Conservation (phyloP, 768 basidiomycete species). For the Collybiopsis confluens region DNA sequence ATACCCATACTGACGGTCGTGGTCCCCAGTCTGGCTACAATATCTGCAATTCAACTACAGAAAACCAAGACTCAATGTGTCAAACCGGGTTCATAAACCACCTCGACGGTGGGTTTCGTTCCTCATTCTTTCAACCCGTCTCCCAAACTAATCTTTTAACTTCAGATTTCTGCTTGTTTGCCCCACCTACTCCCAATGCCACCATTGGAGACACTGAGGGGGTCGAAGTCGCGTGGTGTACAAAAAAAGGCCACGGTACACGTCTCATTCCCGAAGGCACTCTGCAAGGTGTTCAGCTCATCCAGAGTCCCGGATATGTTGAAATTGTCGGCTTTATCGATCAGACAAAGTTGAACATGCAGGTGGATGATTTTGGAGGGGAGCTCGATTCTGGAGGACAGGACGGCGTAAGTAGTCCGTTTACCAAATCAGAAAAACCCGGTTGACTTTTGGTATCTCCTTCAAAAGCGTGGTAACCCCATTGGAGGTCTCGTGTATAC, state of each 20-base stretch:
- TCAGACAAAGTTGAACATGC: slow-evolving; percentile 51
- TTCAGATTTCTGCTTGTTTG: slow-evolving; percentile 59
- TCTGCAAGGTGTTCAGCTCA: slow-evolving; percentile 51
- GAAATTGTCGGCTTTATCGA: slow-evolving; percentile 56
- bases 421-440: neutral
- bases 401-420: slow-evolving; percentile 38
- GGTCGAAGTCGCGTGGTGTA: slow-evolving; percentile 65
- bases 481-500: slow-evolving; percentile 52
- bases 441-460: neutral
- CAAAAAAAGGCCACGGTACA: slow-evolving; percentile 55
- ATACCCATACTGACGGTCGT: slow-evolving; percentile 23
- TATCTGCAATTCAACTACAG: slow-evolving; percentile 62
- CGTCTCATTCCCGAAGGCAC: slow-evolving; percentile 59
- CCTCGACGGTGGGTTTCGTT: slow-evolving; percentile 40
- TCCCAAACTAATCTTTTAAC: neutral
- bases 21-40: slow-evolving; percentile 60
- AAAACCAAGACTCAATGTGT: slow-evolving; percentile 52
- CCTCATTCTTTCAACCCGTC: neutral
- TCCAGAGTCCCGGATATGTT: slow-evolving; percentile 49
- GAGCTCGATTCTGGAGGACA: slow-evolving; percentile 70
- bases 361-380: slow-evolving; percentile 53
- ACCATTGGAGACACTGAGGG: slow-evolving; percentile 59
- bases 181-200: slow-evolving; percentile 39
- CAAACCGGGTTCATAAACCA: slow-evolving; percentile 60
- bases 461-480: slow-evolving; percentile 48